Evolutionary conservation across 2,329 filamentous ascomycete species (phyloP).

Genomic region (Cytospora chrysosperma): DNA sequence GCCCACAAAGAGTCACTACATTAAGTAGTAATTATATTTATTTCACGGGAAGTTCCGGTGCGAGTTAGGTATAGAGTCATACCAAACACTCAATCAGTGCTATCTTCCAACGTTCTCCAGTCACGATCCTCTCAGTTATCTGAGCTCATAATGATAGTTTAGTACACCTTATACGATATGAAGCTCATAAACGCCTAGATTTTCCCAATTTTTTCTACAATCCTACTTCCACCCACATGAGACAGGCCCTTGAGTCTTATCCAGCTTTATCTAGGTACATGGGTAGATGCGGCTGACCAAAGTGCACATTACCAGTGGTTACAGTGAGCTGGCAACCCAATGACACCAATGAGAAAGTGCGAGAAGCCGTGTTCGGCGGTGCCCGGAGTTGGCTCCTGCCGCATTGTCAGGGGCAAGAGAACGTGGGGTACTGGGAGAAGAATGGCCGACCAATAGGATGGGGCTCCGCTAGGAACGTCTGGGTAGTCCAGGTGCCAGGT

Average conservation of each 20-base stretch:
- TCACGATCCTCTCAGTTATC: neutral
- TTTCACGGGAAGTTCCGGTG: neutral
- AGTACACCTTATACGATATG: neutral
- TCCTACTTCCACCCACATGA: neutral
- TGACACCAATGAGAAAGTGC: neutral
- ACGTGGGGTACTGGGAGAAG: neutral
- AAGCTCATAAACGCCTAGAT: neutral
- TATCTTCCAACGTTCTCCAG: neutral
- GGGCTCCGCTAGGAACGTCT: neutral
- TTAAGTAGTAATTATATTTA: neutral
- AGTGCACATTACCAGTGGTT: conserved; percentile 4
- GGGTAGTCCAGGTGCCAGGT: neutral
- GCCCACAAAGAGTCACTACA: neutral
- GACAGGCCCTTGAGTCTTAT: neutral
- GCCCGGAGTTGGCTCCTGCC: neutral
- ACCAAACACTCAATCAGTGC: neutral
- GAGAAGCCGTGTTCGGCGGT: neutral
- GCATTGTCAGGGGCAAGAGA: neutral
- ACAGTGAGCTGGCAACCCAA: neutral
- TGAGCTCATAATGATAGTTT: neutral
- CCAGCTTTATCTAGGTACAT: no score
- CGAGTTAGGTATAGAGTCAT: neutral
- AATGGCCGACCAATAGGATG: neutral
- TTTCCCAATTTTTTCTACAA: neutral
- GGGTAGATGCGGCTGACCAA: no score